Percentiles rank a stretch among this genome's conserved stretches.
phyloP scores from a whole-genome alignment of 305 asterid species.

The Fraxinus velutina region DNA sequence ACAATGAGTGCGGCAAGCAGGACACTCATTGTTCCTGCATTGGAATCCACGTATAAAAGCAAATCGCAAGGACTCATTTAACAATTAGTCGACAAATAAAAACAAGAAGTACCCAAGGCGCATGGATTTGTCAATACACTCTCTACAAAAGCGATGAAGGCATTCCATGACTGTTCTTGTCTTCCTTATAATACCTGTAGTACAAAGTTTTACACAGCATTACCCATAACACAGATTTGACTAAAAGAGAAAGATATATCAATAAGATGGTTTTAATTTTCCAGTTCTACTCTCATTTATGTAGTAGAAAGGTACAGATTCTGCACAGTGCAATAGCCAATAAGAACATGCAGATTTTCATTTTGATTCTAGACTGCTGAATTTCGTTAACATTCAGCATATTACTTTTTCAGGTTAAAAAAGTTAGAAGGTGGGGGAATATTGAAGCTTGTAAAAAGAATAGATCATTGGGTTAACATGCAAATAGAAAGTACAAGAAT shows the following conservation, averaged over 20 bases:
- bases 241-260: slow-evolving; percentile 4
- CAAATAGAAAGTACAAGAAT: neutral
- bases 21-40: slow-evolving; percentile 93
- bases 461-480: neutral
- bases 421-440: neutral
- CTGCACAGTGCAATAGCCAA: slow-evolving; percentile 11
- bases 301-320: slow-evolving; percentile 14
- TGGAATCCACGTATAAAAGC: slow-evolving; percentile 20
- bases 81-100: slow-evolving; percentile 20
- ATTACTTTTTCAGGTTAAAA: neutral
- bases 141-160: slow-evolving; percentile 97
- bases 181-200: slow-evolving; percentile 87
- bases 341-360: slow-evolving; percentile 14
- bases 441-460: slow-evolving; percentile 1
- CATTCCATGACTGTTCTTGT: slow-evolving; percentile 99
- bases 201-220: slow-evolving; percentile 12
- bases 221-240: neutral
- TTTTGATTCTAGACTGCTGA: slow-evolving; percentile 3
- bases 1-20: slow-evolving; percentile 98
- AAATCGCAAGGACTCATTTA: slow-evolving; percentile 18
- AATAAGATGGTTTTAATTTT: neutral
- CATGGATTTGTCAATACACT: slow-evolving; percentile 96
- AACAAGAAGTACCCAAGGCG: slow-evolving; percentile 65
- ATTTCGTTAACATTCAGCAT: neutral
- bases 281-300: neutral